Conservation (phyloP, 2,329 filamentous ascomycete genomes). For the Sclerotinia borealis region DNA sequence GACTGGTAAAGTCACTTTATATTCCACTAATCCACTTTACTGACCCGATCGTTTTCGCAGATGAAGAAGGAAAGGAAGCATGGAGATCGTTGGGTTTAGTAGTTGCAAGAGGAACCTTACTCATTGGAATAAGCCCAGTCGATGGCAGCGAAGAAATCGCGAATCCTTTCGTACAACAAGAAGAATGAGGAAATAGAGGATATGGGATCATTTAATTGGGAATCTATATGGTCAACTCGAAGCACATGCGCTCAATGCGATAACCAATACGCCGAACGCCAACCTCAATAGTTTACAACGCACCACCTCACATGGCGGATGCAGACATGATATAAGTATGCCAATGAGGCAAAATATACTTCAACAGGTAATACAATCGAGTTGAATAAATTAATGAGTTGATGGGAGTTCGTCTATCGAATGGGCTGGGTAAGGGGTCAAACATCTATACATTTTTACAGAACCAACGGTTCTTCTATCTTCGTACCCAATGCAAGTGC, state of each 20-base stretch:
- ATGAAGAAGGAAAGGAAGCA: constrained; percentile 84
- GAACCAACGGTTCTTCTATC: background rate
- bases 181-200: constrained; percentile 44
- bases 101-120: constrained; percentile 83
- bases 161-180: constrained; percentile 79
- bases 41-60: constrained; percentile 41
- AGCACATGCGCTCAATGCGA: background rate
- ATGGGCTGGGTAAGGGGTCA: background rate
- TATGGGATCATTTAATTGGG: background rate
- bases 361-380: background rate
- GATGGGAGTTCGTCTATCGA: background rate
- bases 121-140: constrained; percentile 86
- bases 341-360: background rate
- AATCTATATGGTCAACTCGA: background rate
- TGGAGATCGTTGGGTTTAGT: constrained; percentile 65
- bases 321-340: background rate
- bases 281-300: background rate
- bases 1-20: constrained; percentile 56
- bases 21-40: background rate
- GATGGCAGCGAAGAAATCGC: constrained; percentile 94
- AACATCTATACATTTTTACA: background rate
- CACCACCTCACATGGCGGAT: background rate
- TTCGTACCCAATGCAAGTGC: background rate
- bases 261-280: background rate
- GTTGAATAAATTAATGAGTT: background rate